phyloP scores from a whole-genome alignment of 139 green algal species.

The Desmodesmus armatus region DNA sequence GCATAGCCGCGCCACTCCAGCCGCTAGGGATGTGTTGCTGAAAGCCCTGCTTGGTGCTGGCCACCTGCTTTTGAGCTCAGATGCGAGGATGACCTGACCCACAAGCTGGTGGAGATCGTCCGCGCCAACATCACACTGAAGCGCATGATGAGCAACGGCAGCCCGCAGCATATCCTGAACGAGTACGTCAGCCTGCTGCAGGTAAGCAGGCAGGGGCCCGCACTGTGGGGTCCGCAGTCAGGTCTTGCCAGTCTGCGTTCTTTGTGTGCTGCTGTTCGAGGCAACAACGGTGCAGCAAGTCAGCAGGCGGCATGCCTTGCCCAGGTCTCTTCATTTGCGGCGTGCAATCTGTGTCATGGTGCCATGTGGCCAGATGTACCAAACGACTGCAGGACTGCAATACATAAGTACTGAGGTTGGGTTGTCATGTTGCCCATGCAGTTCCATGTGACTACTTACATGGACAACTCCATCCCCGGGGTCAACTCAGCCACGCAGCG shows the following conservation, averaged over 20 bases:
- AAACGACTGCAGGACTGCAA: too few relatives aligned
- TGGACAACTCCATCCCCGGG: slow-evolving; percentile 97
- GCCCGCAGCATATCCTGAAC: slow-evolving; percentile 91
- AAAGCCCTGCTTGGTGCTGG: too few relatives aligned
- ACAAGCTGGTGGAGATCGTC: slow-evolving; percentile 98
- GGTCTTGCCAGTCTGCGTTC: not conserved
- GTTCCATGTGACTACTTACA: slow-evolving; percentile 94
- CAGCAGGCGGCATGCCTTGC: too few relatives aligned
- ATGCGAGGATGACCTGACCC: slow-evolving; percentile 98
- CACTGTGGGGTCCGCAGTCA: not conserved
- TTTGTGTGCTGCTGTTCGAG: slow-evolving; percentile 12
- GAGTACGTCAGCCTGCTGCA: slow-evolving; percentile 69
- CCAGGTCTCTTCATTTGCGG: too few relatives aligned
- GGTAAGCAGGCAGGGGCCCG: too few relatives aligned
- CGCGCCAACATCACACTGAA: slow-evolving; percentile 91
- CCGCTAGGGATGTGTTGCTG: too few relatives aligned
- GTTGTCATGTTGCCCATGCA: slow-evolving; percentile 59
- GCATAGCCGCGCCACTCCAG: too few relatives aligned
- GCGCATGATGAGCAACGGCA: slow-evolving; percentile 88
- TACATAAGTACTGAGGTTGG: too few relatives aligned
- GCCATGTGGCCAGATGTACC: too few relatives aligned
- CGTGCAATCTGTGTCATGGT: too few relatives aligned
- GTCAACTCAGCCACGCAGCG: slow-evolving; percentile 72
- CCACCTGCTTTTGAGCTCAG: too few relatives aligned
- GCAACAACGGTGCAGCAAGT: too few relatives aligned